These are phyloP conservation scores for Eucalyptus caleyi DNA, from an alignment of 345 rosid genomes.

Conservation along the genomic window DNA sequence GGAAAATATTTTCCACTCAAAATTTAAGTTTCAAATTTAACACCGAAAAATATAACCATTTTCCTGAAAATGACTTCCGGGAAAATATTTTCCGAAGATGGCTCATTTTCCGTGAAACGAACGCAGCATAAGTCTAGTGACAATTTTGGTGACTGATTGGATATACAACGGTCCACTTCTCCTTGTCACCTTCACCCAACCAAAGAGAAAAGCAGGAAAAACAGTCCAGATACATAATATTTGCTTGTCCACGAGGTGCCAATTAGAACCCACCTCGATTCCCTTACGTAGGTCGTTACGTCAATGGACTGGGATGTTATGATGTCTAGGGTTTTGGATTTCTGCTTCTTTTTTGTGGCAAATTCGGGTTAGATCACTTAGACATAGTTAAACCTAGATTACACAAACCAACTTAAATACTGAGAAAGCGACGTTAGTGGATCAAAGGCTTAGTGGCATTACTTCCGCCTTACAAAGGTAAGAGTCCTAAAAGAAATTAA, in stretches of 20 bases:
- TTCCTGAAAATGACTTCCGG: no score
- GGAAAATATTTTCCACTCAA: no score
- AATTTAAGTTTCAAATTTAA: no score
- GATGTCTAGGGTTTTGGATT: background rate
- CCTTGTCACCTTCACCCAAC: background rate
- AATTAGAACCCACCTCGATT: background rate
- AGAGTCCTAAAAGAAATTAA: background rate
- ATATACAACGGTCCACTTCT: background rate
- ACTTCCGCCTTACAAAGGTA: background rate
- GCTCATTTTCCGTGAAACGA: no score
- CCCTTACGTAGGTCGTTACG: background rate
- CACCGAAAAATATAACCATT: no score
- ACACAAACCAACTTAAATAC: background rate
- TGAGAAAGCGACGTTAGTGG: background rate
- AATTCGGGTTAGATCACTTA: no score
- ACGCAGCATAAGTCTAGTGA: no score
- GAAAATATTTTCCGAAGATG: no score
- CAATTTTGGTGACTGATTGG: background rate
- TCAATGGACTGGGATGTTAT: background rate
- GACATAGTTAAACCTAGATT: no score
- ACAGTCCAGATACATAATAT: background rate
- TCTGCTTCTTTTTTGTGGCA: no score
- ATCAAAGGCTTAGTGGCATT: background rate
- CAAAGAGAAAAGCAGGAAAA: background rate
- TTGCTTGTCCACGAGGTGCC: background rate